Conservation (phyloP, 345 rosid genomes). For the Acer saccharum region DNA sequence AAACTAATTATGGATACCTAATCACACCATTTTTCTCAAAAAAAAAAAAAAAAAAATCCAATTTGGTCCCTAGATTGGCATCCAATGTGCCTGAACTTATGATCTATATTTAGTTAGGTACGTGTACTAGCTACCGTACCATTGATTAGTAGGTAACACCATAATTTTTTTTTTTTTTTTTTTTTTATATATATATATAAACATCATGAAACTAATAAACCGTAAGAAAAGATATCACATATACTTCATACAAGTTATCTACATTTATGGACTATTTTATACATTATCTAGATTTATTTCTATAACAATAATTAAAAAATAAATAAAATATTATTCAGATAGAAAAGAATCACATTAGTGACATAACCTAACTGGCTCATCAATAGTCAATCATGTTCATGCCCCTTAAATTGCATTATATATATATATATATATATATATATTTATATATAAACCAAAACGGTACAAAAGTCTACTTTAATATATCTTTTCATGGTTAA, state of each 20-base stretch:
- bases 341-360: too few species aligned
- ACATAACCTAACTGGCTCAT: neutral
- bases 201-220: too few species aligned
- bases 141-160: too few species aligned
- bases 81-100: neutral
- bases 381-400: neutral
- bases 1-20: neutral
- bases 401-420: neutral
- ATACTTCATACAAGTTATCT: neutral
- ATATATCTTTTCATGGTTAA: neutral
- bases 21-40: neutral
- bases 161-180: too few species aligned
- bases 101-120: neutral
- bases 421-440: neutral
- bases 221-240: neutral
- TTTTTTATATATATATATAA: too few species aligned
- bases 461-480: conserved; percentile 6
- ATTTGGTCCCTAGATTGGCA: too few species aligned
- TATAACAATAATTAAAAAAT: too few species aligned
- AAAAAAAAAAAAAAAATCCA: neutral
- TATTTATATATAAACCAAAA: neutral
- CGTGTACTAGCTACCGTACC: neutral
- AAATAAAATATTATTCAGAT: too few species aligned
- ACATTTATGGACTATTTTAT: too few species aligned
- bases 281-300: too few species aligned